A percentile compares a stretch with the other conserved stretches of the same genome.
phyloP scores from a whole-genome alignment of 2,329 filamentous ascomycete genomes.

The Claviceps purpurea region DNA sequence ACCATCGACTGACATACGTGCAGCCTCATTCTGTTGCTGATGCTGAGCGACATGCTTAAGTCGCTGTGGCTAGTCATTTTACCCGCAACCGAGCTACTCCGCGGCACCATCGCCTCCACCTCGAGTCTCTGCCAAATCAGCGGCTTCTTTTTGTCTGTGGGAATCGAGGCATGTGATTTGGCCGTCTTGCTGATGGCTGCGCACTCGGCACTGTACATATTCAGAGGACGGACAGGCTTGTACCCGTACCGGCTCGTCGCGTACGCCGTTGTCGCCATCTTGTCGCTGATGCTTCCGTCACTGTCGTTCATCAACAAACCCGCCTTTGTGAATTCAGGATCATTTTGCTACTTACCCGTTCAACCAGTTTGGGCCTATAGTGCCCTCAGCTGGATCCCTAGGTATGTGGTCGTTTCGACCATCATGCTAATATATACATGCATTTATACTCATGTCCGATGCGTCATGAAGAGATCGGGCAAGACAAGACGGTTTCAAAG shows the following conservation, averaged over 20 bases:
- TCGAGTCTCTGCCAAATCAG: constrained; percentile 52
- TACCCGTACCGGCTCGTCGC: constrained; percentile 52
- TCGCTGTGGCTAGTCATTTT: constrained; percentile 55
- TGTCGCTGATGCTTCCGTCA: constrained; percentile 46
- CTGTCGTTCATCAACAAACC: constrained; percentile 47
- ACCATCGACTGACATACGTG: neutral
- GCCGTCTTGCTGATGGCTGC: constrained; percentile 60
- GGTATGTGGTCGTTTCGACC: constrained; percentile 52
- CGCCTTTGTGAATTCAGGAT: constrained; percentile 49
- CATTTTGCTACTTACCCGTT: constrained; percentile 57
- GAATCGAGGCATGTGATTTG: constrained; percentile 58
- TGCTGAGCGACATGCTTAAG: constrained; percentile 60
- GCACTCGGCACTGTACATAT: constrained; percentile 60
- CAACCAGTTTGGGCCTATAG: constrained; percentile 56
- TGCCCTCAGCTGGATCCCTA: constrained; percentile 58
- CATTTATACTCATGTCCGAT: constrained; percentile 55
- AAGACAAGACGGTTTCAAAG: constrained; percentile 5
- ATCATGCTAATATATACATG: constrained; percentile 53
- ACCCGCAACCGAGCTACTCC: constrained; percentile 42
- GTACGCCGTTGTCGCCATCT: constrained; percentile 40
- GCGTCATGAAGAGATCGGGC: constrained; percentile 27
- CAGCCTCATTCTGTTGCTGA: constrained; percentile 61
- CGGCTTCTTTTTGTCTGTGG: constrained; percentile 53
- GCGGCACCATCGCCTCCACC: constrained; percentile 33
- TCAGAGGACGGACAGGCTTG: constrained; percentile 49